A percentile compares a stretch with the other conserved stretches of the same genome.
phyloP scores from a whole-genome alignment of 768 basidiomycete species.

The Boletellus ananas region DNA sequence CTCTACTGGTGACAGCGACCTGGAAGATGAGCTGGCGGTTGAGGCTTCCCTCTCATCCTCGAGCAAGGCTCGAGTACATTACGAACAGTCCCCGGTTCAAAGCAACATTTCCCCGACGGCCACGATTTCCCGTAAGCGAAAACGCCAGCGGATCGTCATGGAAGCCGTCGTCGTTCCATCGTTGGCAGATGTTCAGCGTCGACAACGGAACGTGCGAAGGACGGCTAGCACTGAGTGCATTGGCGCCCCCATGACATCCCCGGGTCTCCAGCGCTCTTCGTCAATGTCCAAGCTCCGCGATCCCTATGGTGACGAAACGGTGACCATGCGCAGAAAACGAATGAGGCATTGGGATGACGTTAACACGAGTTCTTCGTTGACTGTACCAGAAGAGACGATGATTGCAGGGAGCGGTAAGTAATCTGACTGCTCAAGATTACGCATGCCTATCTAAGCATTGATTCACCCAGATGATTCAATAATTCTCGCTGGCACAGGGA shows the following conservation, averaged over 20 bases:
- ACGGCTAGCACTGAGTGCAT: constrained; percentile 16
- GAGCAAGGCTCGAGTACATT: constrained; percentile 5
- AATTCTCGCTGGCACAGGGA: constrained; percentile 21
- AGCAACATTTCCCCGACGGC: constrained; percentile 5
- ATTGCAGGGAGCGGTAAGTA: constrained; percentile 34
- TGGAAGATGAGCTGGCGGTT: constrained; percentile 31
- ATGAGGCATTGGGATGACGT: constrained; percentile 21
- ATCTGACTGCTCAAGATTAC: not conserved
- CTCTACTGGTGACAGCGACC: constrained; percentile 18
- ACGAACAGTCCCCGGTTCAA: not conserved
- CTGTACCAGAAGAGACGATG: constrained; percentile 25
- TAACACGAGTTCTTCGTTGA: constrained; percentile 13
- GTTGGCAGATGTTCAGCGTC: constrained; percentile 26
- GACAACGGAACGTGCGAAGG: constrained; percentile 16
- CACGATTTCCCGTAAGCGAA: constrained; percentile 27
- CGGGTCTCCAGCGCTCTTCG: constrained; percentile 23
- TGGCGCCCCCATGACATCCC: constrained; percentile 1
- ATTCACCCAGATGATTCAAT: constrained; percentile 46
- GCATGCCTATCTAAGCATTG: constrained; percentile 1
- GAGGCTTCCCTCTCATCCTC: constrained; percentile 23
- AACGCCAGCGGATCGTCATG: constrained; percentile 48
- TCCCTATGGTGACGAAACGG: constrained; percentile 11
- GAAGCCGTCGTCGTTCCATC: constrained; percentile 51
- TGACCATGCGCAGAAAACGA: constrained; percentile 19
- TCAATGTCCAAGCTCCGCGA: constrained; percentile 23